Evolutionary conservation across 345 rosid genomes (phyloP), one percentile per base, ranked within the genome.

Genomic region (Eucalyptus cloeziana): DNA sequence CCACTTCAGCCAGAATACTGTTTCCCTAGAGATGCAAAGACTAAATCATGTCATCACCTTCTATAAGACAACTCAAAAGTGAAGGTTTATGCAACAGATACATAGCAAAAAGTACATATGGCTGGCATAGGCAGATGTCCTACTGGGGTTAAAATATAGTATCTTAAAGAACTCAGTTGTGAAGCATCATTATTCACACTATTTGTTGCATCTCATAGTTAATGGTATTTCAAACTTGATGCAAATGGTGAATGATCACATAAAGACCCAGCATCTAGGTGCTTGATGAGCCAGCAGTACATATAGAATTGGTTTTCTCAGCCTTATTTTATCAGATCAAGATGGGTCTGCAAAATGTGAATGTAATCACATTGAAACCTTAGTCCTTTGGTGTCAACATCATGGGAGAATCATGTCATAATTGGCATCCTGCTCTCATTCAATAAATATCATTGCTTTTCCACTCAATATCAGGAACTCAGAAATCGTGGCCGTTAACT

Each of bases 1-100:
- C 99, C 71, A 98, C 94, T 91, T 98, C 99, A 85, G 99, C 99
- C 89, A 98, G 96, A 87, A 98, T 95, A 90, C 98, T 98, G 71
- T 93, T 90, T 56, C 98, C 98, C 99, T 98, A 90, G 49, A 80
- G 21, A 87, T 47, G 45, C 27, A 51, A 86, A 49, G 60, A 21
- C 47, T 76, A 76, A 40, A 76, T 76, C 5, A 40, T 40, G 47
- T 76, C 85, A 76, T 76, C 11, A 12, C 47, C 85, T 76, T 76
- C 3, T 40, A 6, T 37, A 40, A 40, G 47, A 11, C 47, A 37
- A 40, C 47, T 40, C 45, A 10, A 40, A 40, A 76, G 30, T 11
- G 47, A 76, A 76, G 85, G 85, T 76, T 10, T 10, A 76, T 76
- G 83, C 47, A 76, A 11, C 47, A 40, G 45, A 22, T 37, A 76